These are phyloP conservation scores for Didymosphaeria variabile DNA, from an alignment of 2,329 filamentous ascomycete genomes.

Conservation along the genomic window DNA sequence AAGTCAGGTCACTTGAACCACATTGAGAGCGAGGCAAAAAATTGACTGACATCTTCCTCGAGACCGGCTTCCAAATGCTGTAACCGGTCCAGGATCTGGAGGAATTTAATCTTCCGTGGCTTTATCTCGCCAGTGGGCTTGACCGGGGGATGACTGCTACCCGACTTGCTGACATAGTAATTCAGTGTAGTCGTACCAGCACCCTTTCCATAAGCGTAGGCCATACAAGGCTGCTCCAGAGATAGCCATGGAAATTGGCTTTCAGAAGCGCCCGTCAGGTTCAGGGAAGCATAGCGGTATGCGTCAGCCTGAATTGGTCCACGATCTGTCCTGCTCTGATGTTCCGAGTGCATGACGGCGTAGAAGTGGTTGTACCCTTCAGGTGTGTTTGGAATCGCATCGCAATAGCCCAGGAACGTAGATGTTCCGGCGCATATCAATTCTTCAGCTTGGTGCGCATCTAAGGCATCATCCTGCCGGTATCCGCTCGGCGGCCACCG, in stretches of 20 bases:
- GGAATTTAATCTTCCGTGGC: conserved; percentile 69
- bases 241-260: conserved; percentile 70
- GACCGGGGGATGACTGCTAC: conserved; percentile 64
- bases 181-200: conserved; percentile 78
- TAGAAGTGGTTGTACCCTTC: conserved; percentile 51
- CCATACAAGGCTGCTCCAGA: conserved; percentile 76
- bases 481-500: conserved; percentile 53
- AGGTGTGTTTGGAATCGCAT: conserved; percentile 48
- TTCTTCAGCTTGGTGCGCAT: conserved; percentile 46
- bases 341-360: conserved; percentile 51
- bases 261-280: conserved; percentile 46
- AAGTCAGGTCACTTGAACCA: conserved; percentile 40
- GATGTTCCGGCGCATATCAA: conserved; percentile 50
- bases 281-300: conserved; percentile 50
- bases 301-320: conserved; percentile 46
- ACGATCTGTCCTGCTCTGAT: conserved; percentile 50
- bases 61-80: conserved; percentile 53
- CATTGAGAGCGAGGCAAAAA: conserved; percentile 21
- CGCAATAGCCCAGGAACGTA: conserved; percentile 52
- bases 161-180: conserved; percentile 70
- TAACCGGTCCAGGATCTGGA: conserved; percentile 56
- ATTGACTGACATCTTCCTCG: conserved; percentile 53
- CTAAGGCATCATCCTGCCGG: conserved; percentile 43
- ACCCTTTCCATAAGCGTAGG: conserved; percentile 71
- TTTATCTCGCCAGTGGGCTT: conserved; percentile 67